These are phyloP conservation scores for Ophiostoma perfectum DNA, from an alignment of 2,329 filamentous ascomycete species.

Conservation along the genomic window DNA sequence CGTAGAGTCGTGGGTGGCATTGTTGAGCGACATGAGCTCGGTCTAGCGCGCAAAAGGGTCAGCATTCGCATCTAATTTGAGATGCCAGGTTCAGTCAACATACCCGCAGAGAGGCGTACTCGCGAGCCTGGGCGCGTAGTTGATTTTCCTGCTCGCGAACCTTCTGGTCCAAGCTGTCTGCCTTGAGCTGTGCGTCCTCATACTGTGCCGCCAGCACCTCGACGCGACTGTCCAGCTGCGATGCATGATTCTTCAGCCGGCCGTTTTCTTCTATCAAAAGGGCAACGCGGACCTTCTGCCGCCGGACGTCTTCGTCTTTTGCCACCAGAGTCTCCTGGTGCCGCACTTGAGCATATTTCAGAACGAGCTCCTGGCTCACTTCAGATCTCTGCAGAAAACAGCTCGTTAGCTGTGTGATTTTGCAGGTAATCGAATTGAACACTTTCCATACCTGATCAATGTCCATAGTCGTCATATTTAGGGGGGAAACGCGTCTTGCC, in stretches of 20 bases:
- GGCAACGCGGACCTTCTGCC: constrained; percentile 62
- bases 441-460: constrained; percentile 16
- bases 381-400: constrained; percentile 38
- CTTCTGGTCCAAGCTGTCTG: constrained; percentile 42
- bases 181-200: constrained; percentile 38
- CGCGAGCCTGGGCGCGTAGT: constrained; percentile 45
- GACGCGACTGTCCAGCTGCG: constrained; percentile 55
- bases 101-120: constrained; percentile 46
- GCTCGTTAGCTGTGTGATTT: background rate
- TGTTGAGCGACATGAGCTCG: constrained; percentile 64
- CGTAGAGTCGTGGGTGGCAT: constrained; percentile 61
- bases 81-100: too few relatives aligned
- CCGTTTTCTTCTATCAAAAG: constrained; percentile 72
- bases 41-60: constrained; percentile 32
- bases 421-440: background rate
- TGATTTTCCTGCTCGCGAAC: constrained; percentile 43
- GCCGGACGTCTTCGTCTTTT: constrained; percentile 69
- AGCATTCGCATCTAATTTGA: too few relatives aligned
- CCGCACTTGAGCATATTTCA: constrained; percentile 61
- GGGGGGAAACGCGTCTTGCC: background rate
- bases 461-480: constrained; percentile 17
- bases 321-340: constrained; percentile 62
- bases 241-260: constrained; percentile 58
- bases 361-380: constrained; percentile 55
- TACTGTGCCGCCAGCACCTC: constrained; percentile 41